Evolutionary conservation across 441 rosid species (phyloP), one percentile per base, ranked within the genome.

Genomic region (Aleurites moluccanus): DNA sequence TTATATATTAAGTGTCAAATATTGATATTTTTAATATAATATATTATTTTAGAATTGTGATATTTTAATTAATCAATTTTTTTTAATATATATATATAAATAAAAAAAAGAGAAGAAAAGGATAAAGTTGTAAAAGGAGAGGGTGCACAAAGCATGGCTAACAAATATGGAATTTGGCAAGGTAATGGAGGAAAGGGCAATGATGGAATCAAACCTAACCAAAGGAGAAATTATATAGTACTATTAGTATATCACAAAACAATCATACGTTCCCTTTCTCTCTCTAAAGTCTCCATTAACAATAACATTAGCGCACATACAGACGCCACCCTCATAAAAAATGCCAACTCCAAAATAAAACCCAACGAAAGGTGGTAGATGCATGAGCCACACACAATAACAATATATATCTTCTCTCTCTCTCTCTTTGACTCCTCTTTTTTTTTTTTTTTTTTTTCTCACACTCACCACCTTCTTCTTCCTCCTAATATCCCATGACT

Each of bases 361-460:
- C 64, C 74, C 33, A 79, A 81, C 80, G 80, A 83, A 82, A 80
- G 88, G 85, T 84, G 87, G 88, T 84, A 74, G 86, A 84, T 83
- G 87, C 86, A 85, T 87, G 85, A 88, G 82, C 81, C 84, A 71
- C 81, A 69, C 84, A 73, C 80, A 69, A 50, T 67, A 69, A 74
- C 72, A 61, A 47, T 52, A 45, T 27, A 40, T 30, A 47, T 28
- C 42, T 15, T 38, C 53, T 65, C 4, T 30, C 33, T 57, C 42
- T 3, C 45, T 27, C 40, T 4, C 56, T 23, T 60, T n/a, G 16
- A 30, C n/a, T 49, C 49, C 23, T 11, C 53, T n/a, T 14, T 0
- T 5, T 50, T n/a, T 14, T 0, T 5, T 18, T 15, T 0, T 5
- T 49, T 14, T 49, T 5, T 15, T 49, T 15, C 16, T 59, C 69